A percentile compares a stretch with the other conserved stretches of the same genome.
Conservation (phyloP, 2,329 filamentous ascomycete species). For the Colletotrichum aenigma region DNA sequence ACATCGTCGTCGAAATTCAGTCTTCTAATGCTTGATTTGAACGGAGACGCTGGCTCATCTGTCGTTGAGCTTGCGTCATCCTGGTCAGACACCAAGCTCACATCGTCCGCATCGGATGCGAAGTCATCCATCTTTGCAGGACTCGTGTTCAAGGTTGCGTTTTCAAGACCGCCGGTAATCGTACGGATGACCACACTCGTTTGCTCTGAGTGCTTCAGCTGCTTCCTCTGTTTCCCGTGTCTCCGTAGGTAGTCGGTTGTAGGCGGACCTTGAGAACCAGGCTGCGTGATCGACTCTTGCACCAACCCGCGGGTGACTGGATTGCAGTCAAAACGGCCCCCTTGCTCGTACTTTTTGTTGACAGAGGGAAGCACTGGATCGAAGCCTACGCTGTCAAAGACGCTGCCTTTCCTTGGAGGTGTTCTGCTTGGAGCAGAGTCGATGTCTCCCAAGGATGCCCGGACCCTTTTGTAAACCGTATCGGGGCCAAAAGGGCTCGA, state of each 20-base stretch:
- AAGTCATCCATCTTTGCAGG: slow-evolving; percentile 42
- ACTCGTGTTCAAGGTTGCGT: slow-evolving; percentile 39
- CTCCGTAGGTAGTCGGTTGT: slow-evolving; percentile 54
- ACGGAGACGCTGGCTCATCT: slow-evolving; percentile 53
- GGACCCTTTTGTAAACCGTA: slow-evolving; percentile 63
- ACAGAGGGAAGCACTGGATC: slow-evolving; percentile 56
- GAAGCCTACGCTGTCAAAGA: slow-evolving; percentile 61
- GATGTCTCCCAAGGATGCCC: slow-evolving; percentile 45
- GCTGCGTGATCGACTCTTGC: slow-evolving; percentile 30
- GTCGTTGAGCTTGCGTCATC: slow-evolving; percentile 57
- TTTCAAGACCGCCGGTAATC: slow-evolving; percentile 37
- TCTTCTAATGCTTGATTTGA: slow-evolving; percentile 51
- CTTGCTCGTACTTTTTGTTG: slow-evolving; percentile 63
- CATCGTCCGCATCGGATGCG: slow-evolving; percentile 51
- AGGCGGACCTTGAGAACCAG: slow-evolving; percentile 39
- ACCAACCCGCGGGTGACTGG: slow-evolving; percentile 31
- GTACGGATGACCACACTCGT: slow-evolving; percentile 39
- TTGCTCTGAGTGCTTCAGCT: slow-evolving; percentile 28
- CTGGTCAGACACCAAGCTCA: slow-evolving; percentile 59
- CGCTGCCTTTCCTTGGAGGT: slow-evolving; percentile 43
- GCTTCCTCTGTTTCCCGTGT: slow-evolving; percentile 46
- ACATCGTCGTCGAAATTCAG: slow-evolving; percentile 55
- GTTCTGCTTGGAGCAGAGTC: slow-evolving; percentile 22
- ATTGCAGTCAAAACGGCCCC: slow-evolving; percentile 56
- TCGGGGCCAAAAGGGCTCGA: slow-evolving; percentile 63